Evolutionary conservation across 352 stramenopile genomes (phyloP), one percentile per base, ranked within the genome.

Genomic region (Pythium angustatum): DNA sequence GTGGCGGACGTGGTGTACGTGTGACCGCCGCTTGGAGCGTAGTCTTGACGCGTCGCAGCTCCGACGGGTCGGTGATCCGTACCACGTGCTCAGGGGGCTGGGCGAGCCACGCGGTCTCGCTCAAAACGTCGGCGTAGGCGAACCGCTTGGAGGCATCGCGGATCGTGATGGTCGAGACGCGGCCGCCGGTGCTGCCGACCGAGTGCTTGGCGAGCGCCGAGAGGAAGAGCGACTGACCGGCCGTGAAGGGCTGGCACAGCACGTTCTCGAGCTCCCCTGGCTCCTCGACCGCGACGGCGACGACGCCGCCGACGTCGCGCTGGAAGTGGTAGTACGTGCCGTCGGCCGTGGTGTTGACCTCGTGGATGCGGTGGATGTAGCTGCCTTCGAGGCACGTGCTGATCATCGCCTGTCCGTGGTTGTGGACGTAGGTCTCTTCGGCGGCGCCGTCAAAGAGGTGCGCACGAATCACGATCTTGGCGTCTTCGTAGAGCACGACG

Each of bases 371-470:
- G 30, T 62, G 55, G 12, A 62, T 31, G 21, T 59, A 59, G 50
- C 50, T 58, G 14, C 52, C 52, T 48, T 59, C 31, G 6, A 59
- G 12, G n/a, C 31, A 45, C 9, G 52, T 59, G 36, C 52, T 59
- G 36, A 59, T 59, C 52, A 59, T 59, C 19, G 52, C 52, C 48
- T 59, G 52, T 10, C 52, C 52, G 26, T 59, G 52, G 36, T 59
- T 59, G 52, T 59, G 52, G 34, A 59, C 27, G 22, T 41, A 59
- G 15, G 31, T 33, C 30, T 57, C 49, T 14, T 43, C 27, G n/a
- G n/a, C 31, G 36, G 33, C 31, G 31, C 36, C 36, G 14, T 48
- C 5, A 59, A 59, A 59, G 19, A 59, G 33, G 36, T 59, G 52
- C 7, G 53, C 55, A 17, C 40, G 55, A 24, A 62, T 62, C 4